These are phyloP conservation scores for Albatrellus ellisii DNA, from an alignment of 768 basidiomycete genomes.

Conservation along the genomic window DNA sequence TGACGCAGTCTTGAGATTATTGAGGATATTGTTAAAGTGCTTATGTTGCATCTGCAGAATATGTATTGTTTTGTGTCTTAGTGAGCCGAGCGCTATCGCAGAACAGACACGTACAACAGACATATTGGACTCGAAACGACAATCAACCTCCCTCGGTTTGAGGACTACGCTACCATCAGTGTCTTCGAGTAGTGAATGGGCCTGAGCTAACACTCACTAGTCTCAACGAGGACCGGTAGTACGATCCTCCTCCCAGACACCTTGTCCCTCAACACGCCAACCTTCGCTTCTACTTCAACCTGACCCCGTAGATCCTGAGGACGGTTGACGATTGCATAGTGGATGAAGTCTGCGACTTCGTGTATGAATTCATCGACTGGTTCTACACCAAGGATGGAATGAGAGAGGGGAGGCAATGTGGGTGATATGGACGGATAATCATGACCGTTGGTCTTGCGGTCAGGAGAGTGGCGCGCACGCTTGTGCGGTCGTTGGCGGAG, in stretches of 20 bases:
- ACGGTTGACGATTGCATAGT: conserved; percentile 49
- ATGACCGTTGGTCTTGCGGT: conserved; percentile 17
- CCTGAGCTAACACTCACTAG: conserved; percentile 41
- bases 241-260: conserved; percentile 39
- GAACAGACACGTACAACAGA: conserved; percentile 42
- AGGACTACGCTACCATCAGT: conserved; percentile 38
- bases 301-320: conserved; percentile 34
- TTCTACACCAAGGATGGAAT: conserved; percentile 79
- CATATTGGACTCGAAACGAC: conserved; percentile 92
- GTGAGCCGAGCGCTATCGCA: not conserved
- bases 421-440: conserved; percentile 17
- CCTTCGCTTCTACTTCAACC: conserved; percentile 86
- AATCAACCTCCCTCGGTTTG: conserved; percentile 40
- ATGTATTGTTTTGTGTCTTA: not conserved
- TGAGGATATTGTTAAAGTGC: conserved; percentile 80
- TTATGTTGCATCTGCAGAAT: conserved; percentile 63
- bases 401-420: conserved; percentile 48
- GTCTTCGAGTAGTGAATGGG: not conserved
- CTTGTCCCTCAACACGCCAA: conserved; percentile 61
- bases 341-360: conserved; percentile 83
- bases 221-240: conserved; percentile 71
- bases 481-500: conserved; percentile 21
- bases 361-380: conserved; percentile 89
- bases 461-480: conserved; percentile 24
- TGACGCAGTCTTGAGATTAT: conserved; percentile 54